Evolutionary conservation across 768 basidiomycete species (phyloP), one percentile per base, ranked within the genome.

Genomic region (Crepidotus variabilis): DNA sequence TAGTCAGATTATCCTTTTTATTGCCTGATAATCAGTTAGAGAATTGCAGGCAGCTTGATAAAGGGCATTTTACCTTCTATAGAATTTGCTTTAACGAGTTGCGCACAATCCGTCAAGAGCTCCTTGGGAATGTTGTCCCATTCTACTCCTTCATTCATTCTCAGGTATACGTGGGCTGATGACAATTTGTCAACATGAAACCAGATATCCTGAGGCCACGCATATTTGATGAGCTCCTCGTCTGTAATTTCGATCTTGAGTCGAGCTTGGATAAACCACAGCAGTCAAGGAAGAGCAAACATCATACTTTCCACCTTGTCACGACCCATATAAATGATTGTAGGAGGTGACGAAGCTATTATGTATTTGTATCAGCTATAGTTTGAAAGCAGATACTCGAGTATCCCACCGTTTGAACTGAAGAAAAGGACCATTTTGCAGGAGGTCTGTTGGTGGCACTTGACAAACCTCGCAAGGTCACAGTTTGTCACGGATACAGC

Each of bases 161-260:
- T 88, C n/a, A 98, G 76, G 69, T 98, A 98, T 39, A 98, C 95
- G 69, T 98, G 94, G 0, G 95, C 94, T 2, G 94, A 97, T 0
- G 93, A 96, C 24, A 98, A 84, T 69, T 95, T 96, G 77, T 98
- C 97, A 59, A 99, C 97, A 71, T 98, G 97, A 61, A 98, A 97
- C 92, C 91, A 92, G 52, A 92, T 73, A 58, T 93, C 91, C 69
- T 88, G 84, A 7, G 90, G 88, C 87, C 88, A 89, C 6, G 90
- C 94, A 64, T 93, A 97, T 71, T 85, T 90, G 64, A 98, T 93
- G 50, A 98, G 74, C 50, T 97, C 94, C 70, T 98, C 96, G 74
- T 99, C 96, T 98, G 69, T 39, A 61, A 61, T 56, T 52, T 54
- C 57, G 56, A 58, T 55, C 57, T 63, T 61, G 47, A 64, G 62